phyloP scores from a whole-genome alignment of 148 eudicot genomes.

The Linanthus parryae region DNA sequence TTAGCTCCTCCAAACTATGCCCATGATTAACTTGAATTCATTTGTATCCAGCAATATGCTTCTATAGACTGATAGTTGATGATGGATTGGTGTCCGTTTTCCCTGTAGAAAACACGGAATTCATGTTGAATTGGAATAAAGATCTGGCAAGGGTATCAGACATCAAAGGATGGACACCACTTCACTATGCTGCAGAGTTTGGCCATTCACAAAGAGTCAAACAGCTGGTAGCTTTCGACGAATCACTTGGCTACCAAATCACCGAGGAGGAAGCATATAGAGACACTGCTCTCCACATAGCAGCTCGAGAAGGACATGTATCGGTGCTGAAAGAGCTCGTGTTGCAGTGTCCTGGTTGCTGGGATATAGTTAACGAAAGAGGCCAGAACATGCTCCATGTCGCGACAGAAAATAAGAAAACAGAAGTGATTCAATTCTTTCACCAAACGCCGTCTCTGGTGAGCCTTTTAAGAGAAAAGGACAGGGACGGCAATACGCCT shows the following conservation, averaged over 20 bases:
- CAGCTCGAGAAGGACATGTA: no score
- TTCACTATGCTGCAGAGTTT: not conserved
- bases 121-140: not conserved
- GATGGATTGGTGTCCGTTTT: no score
- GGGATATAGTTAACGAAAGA: no score
- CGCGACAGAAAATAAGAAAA: not conserved
- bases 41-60: no score
- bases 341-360: no score
- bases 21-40: no score
- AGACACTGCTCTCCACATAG: no score
- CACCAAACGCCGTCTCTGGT: not conserved
- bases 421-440: not conserved
- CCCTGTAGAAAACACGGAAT: not conserved
- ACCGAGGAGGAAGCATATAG: no score
- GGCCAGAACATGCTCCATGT: conserved; percentile 1
- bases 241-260: not conserved
- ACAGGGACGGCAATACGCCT: not conserved
- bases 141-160: not conserved
- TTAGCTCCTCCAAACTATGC: no score
- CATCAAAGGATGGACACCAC: not conserved
- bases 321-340: not conserved
- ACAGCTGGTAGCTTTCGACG: not conserved
- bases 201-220: not conserved
- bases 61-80: no score
- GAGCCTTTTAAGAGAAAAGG: not conserved